phyloP scores from a whole-genome alignment of 1,284 basidiomycete species.

The Serendipita sp. region DNA sequence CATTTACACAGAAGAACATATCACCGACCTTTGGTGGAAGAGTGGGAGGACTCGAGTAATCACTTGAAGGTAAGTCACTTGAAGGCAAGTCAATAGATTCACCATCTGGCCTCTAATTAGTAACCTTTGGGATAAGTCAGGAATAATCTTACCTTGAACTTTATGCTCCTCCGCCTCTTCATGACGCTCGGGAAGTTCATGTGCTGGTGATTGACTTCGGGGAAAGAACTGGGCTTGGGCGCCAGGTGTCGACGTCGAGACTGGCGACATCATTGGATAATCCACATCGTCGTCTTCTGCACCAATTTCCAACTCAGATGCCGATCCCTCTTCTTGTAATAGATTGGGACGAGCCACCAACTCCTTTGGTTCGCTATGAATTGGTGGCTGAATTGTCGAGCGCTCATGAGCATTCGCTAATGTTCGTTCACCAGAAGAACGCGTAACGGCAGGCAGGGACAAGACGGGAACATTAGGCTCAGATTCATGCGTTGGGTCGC shows the following conservation, averaged over 20 bases:
- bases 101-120: too few relatives aligned
- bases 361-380: not conserved
- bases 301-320: not conserved
- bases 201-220: not conserved
- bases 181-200: not conserved
- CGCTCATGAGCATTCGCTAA: not conserved
- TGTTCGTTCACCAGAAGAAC: not conserved
- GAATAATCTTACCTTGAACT: too few relatives aligned
- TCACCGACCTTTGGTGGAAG: too few relatives aligned
- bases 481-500: not conserved
- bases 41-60: too few relatives aligned
- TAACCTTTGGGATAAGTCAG: too few relatives aligned
- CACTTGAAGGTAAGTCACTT: too few relatives aligned
- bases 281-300: not conserved
- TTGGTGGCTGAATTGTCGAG: not conserved
- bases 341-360: not conserved
- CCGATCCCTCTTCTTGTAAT: not conserved
- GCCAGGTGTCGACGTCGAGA: not conserved
- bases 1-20: too few relatives aligned
- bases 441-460: not conserved
- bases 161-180: too few relatives aligned
- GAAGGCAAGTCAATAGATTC: too few relatives aligned
- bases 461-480: slow-evolving; percentile 1
- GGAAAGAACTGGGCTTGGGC: not conserved
- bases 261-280: slow-evolving; percentile 6